Conservation (phyloP, 306 rosid species). For the Pyrus communis region DNA sequence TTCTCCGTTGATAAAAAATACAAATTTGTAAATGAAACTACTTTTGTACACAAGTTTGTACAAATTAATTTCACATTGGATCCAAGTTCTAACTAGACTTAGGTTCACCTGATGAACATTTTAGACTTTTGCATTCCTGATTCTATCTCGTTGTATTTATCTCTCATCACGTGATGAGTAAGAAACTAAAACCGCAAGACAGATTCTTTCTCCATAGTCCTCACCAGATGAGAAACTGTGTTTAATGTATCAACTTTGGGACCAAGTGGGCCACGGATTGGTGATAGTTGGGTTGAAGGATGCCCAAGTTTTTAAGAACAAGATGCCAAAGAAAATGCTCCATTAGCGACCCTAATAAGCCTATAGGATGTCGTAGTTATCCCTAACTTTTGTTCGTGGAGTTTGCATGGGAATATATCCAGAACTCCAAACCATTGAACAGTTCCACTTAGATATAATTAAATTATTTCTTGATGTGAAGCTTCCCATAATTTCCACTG, state of each 20-base stretch:
- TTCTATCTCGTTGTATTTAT: too few relatives aligned
- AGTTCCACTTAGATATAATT: neutral
- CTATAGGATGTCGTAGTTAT: neutral
- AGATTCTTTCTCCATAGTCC: too few relatives aligned
- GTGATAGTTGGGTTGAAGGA: neutral
- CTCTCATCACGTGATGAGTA: too few relatives aligned
- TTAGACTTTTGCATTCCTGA: neutral
- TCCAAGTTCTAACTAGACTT: neutral
- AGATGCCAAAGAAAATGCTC: slow-evolving; percentile 15
- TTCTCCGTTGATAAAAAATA: neutral
- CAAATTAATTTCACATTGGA: neutral
- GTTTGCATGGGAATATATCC: slow-evolving; percentile 5
- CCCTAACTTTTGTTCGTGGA: neutral
- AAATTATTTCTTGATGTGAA: neutral
- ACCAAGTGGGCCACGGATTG: neutral
- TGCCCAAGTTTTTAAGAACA: slow-evolving; percentile 8
- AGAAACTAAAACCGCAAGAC: too few relatives aligned
- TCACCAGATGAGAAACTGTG: neutral
- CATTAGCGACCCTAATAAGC: neutral
- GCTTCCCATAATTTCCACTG: neutral
- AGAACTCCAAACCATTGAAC: neutral
- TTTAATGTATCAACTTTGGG: neutral
- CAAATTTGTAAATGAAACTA: neutral
- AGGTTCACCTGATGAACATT: neutral
- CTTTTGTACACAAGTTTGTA: neutral